phyloP scores from a whole-genome alignment of 257 asterid species.

The Coffea canephora region DNA sequence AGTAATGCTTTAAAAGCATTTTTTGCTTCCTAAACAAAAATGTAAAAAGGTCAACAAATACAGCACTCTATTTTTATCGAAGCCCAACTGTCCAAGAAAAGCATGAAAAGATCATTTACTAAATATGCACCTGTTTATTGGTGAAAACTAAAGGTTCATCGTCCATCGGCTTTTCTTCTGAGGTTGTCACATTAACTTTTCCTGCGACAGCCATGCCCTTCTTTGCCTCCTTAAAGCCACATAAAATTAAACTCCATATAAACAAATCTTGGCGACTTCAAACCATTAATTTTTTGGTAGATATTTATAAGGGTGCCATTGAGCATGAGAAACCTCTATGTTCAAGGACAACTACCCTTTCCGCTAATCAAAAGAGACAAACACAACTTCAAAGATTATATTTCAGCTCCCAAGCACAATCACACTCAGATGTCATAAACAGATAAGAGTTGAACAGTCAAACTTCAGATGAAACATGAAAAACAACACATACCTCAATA shows the following conservation, averaged over 20 bases:
- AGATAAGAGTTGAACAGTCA: constrained; percentile 14
- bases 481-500: constrained; percentile 52
- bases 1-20: constrained; percentile 82
- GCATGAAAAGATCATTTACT: constrained; percentile 21
- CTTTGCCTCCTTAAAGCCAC: constrained; percentile 53
- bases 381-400: background rate
- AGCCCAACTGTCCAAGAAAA: constrained; percentile 4
- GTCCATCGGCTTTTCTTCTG: constrained; percentile 65
- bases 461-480: constrained; percentile 15
- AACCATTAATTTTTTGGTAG: background rate
- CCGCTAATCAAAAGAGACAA: background rate
- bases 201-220: constrained; percentile 53
- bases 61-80: background rate
- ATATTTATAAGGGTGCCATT: background rate
- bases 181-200: constrained; percentile 42
- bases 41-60: background rate
- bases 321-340: background rate
- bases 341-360: background rate
- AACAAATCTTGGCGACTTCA: background rate
- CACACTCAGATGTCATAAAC: background rate
- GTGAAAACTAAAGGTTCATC: constrained; percentile 71
- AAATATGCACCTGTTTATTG: constrained; percentile 71
- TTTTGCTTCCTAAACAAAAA: constrained; percentile 76
- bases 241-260: background rate
- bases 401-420: background rate